Evolutionary conservation across 768 basidiomycete genomes (phyloP).

Genomic region (Daedaleopsis nitida): DNA sequence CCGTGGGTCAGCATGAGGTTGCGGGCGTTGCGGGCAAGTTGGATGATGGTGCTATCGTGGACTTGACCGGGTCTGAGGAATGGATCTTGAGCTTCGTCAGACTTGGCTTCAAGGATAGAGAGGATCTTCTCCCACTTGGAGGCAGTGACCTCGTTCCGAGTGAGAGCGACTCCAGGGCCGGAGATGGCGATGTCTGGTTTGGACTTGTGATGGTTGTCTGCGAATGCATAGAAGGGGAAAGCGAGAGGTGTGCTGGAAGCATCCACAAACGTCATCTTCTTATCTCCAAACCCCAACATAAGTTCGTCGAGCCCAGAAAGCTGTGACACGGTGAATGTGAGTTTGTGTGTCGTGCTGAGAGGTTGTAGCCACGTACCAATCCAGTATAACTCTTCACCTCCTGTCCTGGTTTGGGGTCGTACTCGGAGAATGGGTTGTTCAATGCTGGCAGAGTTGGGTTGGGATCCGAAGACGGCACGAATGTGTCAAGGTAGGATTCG

Average conservation of each 20-base stretch:
- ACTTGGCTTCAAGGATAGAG: conserved; percentile 11
- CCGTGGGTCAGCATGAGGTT: conserved; percentile 14
- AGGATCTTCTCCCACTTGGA: conserved; percentile 8
- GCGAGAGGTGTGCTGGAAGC: background rate
- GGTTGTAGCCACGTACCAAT: background rate
- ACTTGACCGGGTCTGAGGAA: background rate
- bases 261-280: background rate
- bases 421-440: background rate
- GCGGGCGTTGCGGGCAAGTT: conserved; percentile 16
- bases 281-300: background rate
- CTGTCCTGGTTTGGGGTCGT: background rate
- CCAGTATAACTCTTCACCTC: background rate
- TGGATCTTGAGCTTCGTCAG: background rate
- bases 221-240: conserved; percentile 1
- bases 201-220: background rate
- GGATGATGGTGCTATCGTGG: background rate
- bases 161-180: background rate
- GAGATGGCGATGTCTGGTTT: conserved; percentile 5
- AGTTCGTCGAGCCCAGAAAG: background rate
- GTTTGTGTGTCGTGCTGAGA: too few relatives aligned
- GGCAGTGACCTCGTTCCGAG: background rate
- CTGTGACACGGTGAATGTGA: background rate
- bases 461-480: background rate
- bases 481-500: background rate
- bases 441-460: background rate